These are phyloP conservation scores for Caryopteris hybrid DNA, from an alignment of 305 asterid genomes.

Conservation along the genomic window DNA sequence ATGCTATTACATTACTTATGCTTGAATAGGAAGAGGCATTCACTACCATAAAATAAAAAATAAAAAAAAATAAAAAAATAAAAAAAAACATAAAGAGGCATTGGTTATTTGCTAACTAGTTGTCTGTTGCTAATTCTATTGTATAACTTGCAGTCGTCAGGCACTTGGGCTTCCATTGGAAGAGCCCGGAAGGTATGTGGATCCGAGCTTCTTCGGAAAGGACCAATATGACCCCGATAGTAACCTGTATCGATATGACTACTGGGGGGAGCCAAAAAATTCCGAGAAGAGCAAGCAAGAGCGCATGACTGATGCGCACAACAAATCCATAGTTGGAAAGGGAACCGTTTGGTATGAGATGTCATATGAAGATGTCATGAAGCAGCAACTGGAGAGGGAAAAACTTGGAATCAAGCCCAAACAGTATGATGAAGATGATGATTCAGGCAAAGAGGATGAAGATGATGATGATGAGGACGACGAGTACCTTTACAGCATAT, in stretches of 20 bases:
- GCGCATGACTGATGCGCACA: constrained; percentile 77
- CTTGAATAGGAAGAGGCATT: background rate
- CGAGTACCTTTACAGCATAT: constrained; percentile 67
- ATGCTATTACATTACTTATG: background rate
- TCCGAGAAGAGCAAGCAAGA: constrained; percentile 93
- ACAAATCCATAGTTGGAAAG: constrained; percentile 84
- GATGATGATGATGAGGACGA: constrained; percentile 41
- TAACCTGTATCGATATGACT: constrained; percentile 80
- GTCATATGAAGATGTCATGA: constrained; percentile 86
- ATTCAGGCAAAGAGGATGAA: constrained; percentile 23
- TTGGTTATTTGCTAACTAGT: background rate
- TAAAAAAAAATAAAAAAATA: no score
- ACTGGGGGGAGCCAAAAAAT: constrained; percentile 99
- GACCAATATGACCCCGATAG: constrained; percentile 81
- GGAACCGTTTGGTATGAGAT: constrained; percentile 89
- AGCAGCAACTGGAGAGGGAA: constrained; percentile 59
- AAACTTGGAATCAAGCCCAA: constrained; percentile 51
- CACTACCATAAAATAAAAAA: no score
- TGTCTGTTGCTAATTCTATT: constrained; percentile 4
- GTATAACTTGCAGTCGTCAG: constrained; percentile 63
- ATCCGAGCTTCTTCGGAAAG: constrained; percentile 66
- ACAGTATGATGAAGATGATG: constrained; percentile 47
- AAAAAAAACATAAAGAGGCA: background rate
- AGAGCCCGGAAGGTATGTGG: constrained; percentile 82
- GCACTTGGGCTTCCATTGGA: constrained; percentile 90